Percentiles rank a stretch among this genome's conserved stretches.
Evolutionary conservation across 805 yeast species (phyloP).

Genomic region (Starmerella khaoyaiensis): DNA sequence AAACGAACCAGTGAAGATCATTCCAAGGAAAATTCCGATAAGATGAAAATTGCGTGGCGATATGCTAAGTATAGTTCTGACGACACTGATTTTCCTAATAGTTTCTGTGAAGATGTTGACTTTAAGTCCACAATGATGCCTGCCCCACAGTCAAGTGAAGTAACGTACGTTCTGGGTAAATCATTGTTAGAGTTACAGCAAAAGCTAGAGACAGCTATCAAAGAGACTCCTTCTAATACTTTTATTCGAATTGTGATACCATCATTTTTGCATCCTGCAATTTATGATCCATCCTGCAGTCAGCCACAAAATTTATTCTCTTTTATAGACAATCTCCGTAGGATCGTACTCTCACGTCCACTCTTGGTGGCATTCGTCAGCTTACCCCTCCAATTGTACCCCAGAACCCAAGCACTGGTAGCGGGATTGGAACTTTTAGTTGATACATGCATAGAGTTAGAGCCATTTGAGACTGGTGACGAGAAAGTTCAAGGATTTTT

Average conservation of each 20-base stretch:
- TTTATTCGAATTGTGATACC: slow-evolving; percentile 62
- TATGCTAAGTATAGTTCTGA: slow-evolving; percentile 40
- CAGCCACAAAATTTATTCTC: slow-evolving; percentile 40
- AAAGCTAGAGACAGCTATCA: slow-evolving; percentile 36
- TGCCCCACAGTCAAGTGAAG: slow-evolving; percentile 17
- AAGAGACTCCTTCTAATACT: slow-evolving; percentile 25
- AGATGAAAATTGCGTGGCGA: slow-evolving; percentile 88
- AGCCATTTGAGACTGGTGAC: slow-evolving; percentile 63
- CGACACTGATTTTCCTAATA: slow-evolving; percentile 18
- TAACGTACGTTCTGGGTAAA: slow-evolving; percentile 14
- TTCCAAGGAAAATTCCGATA: slow-evolving; percentile 1
- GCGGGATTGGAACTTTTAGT: slow-evolving; percentile 44
- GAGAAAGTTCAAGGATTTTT: slow-evolving; percentile 47
- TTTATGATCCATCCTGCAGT: slow-evolving; percentile 43
- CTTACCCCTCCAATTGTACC: slow-evolving; percentile 52
- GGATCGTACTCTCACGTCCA: slow-evolving; percentile 39
- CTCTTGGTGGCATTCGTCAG: slow-evolving; percentile 43
- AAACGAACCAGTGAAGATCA: background rate
- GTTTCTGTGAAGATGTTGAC: slow-evolving; percentile 20
- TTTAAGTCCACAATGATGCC: slow-evolving; percentile 15
- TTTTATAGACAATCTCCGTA: slow-evolving; percentile 43
- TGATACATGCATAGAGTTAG: slow-evolving; percentile 60
- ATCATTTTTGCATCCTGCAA: slow-evolving; percentile 63
- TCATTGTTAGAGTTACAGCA: slow-evolving; percentile 25
- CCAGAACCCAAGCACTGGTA: slow-evolving; percentile 38